These are phyloP conservation scores for Oidiodendron maius DNA, from an alignment of 495 filamentous ascomycete species.

Conservation along the genomic window DNA sequence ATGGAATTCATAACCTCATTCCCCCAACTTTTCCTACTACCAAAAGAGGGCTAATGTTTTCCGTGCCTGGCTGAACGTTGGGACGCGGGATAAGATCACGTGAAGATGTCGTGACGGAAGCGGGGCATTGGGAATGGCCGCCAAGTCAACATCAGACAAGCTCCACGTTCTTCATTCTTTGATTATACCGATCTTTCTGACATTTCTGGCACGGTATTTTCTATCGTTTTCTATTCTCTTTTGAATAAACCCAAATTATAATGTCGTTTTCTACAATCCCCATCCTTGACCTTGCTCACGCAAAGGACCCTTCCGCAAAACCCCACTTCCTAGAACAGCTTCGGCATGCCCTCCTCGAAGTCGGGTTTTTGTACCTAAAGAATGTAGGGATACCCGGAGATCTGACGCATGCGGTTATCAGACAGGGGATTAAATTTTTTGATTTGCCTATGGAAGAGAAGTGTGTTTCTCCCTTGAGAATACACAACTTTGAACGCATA, in stretches of 20 bases:
- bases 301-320: slow-evolving; percentile 62
- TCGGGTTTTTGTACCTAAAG: slow-evolving; percentile 88
- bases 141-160: too few species aligned
- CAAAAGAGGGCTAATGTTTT: too few species aligned
- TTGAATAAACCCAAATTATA: too few species aligned
- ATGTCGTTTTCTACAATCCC: slow-evolving; percentile 69
- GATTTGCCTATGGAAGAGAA: slow-evolving; percentile 78
- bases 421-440: slow-evolving; percentile 70
- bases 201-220: too few species aligned
- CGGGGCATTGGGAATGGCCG: too few species aligned
- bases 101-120: too few species aligned
- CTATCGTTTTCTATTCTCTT: neutral
- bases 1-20: slow-evolving; percentile 4
- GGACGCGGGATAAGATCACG: too few species aligned
- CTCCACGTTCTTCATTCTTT: too few species aligned
- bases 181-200: too few species aligned
- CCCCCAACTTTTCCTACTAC: too few species aligned
- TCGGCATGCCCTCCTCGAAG: slow-evolving; percentile 76
- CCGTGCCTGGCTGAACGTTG: too few species aligned
- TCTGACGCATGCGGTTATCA: slow-evolving; percentile 61
- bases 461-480: slow-evolving; percentile 15
- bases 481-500: neutral
- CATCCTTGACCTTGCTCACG: slow-evolving; percentile 69
- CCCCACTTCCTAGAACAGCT: slow-evolving; percentile 65
- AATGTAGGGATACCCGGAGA: slow-evolving; percentile 71